These are phyloP conservation scores for Aspergillus incahuasiensis DNA, from an alignment of 495 filamentous ascomycete species.

Conservation along the genomic window DNA sequence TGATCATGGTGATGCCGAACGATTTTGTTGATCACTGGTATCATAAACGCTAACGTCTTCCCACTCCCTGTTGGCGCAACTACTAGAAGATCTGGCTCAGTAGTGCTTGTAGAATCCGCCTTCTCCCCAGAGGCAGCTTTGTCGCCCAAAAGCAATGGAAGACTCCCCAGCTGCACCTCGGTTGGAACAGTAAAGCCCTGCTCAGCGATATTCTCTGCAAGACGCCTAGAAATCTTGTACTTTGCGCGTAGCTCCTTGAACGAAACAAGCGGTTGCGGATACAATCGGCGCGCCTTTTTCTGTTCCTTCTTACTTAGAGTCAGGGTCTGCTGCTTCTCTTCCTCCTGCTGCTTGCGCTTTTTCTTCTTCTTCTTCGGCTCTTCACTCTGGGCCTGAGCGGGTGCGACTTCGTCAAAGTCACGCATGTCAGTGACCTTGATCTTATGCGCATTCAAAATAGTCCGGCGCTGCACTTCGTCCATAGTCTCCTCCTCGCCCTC, in stretches of 20 bases:
- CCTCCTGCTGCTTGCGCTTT: slow-evolving; percentile 45
- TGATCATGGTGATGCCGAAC: slow-evolving; percentile 49
- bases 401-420: slow-evolving; percentile 36
- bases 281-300: slow-evolving; percentile 52
- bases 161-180: slow-evolving; percentile 82
- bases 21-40: slow-evolving; percentile 75
- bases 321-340: slow-evolving; percentile 26
- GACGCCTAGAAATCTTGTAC: slow-evolving; percentile 64
- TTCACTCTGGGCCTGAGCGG: slow-evolving; percentile 36
- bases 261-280: slow-evolving; percentile 69
- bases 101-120: slow-evolving; percentile 7
- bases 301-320: slow-evolving; percentile 48
- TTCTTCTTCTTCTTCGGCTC: slow-evolving; percentile 51
- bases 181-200: slow-evolving; percentile 86
- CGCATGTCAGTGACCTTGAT: slow-evolving; percentile 76
- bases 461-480: slow-evolving; percentile 63
- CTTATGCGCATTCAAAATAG: slow-evolving; percentile 74
- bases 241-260: slow-evolving; percentile 66
- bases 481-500: slow-evolving; percentile 32
- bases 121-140: slow-evolving; percentile 19
- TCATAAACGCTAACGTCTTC: slow-evolving; percentile 91
- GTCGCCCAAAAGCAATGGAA: slow-evolving; percentile 68
- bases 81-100: slow-evolving; percentile 67
- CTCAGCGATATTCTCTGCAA: slow-evolving; percentile 72
- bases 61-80: slow-evolving; percentile 95